Percentiles rank a stretch among this genome's conserved stretches.
phyloP scores from a whole-genome alignment of 2,329 filamentous ascomycete species.

The Zalaria obscura region DNA sequence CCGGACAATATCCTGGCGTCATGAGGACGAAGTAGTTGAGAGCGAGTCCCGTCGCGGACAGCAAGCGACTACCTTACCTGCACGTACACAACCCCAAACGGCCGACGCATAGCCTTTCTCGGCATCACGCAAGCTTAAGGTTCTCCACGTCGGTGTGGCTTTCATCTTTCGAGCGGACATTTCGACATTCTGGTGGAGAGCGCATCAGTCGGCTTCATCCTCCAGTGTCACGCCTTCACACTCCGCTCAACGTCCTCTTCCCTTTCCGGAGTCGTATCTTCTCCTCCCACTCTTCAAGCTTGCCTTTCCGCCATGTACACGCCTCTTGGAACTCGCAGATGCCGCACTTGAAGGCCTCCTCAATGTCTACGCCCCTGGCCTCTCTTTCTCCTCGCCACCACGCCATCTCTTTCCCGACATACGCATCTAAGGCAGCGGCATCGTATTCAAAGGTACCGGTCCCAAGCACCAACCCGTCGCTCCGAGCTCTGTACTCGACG shows the following conservation, averaged over 20 bases:
- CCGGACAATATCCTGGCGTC: background rate
- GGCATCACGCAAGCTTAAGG: background rate
- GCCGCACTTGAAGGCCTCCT: conserved; percentile 80
- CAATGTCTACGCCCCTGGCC: conserved; percentile 61
- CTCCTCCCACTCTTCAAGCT: conserved; percentile 44
- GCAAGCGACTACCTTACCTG: background rate
- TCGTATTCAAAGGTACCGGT: conserved; percentile 54
- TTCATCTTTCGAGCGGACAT: background rate
- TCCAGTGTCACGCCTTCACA: conserved; percentile 4
- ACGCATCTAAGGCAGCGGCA: conserved; percentile 44
- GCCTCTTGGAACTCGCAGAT: conserved; percentile 68
- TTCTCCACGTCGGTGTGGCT: background rate
- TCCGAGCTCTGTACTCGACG: conserved; percentile 38
- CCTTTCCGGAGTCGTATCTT: conserved; percentile 10
- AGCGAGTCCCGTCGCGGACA: background rate
- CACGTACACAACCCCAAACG: too few relatives aligned
- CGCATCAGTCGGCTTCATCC: background rate
- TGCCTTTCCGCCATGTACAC: conserved; percentile 63
- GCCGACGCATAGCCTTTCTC: background rate
- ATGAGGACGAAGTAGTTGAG: background rate
- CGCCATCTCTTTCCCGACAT: conserved; percentile 55
- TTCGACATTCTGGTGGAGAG: background rate
- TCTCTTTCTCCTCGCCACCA: conserved; percentile 76
- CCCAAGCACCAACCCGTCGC: conserved; percentile 39
- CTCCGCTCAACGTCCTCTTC: conserved; percentile 5